Evolutionary conservation across 495 filamentous ascomycete genomes (phyloP).

Genomic region (Penicillium bovifimosum): DNA sequence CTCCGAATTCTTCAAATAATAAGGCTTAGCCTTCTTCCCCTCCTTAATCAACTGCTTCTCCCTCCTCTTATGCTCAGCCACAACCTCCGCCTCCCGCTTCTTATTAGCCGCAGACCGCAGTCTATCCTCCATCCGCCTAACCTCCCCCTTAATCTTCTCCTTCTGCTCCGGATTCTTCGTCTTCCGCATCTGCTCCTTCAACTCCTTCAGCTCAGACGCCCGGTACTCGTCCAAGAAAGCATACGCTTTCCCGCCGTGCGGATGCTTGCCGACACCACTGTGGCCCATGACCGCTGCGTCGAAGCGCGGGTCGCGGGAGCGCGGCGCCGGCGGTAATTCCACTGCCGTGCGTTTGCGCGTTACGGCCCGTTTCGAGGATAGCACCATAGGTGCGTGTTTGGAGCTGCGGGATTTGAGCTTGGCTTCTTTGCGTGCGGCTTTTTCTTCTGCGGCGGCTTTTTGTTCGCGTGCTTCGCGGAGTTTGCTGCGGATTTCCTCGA

Average conservation of each 20-base stretch:
- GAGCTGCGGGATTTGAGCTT: conserved; percentile 52
- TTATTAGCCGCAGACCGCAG: conserved; percentile 62
- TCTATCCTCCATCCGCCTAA: conserved; percentile 63
- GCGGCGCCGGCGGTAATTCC: conserved; percentile 35
- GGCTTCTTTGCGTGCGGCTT: conserved; percentile 35
- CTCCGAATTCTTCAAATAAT: conserved; percentile 85
- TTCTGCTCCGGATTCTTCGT: conserved; percentile 56
- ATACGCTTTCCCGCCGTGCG: conserved; percentile 62
- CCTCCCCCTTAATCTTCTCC: conserved; percentile 60
- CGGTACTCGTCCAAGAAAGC: conserved; percentile 82
- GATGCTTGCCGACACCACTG: conserved; percentile 22
- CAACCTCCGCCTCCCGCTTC: conserved; percentile 58
- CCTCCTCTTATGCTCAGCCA: conserved; percentile 66
- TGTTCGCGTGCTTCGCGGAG: conserved; percentile 36
- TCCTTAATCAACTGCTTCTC: conserved; percentile 79
- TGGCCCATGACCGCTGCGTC: conserved; percentile 48
- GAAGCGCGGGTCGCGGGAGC: conserved; percentile 82
- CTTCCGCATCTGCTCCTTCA: conserved; percentile 60
- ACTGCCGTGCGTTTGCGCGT: conserved; percentile 72
- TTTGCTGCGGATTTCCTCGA: conserved; percentile 35
- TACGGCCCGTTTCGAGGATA: conserved; percentile 76
- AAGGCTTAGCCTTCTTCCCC: conserved; percentile 89
- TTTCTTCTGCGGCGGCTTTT: conserved; percentile 29
- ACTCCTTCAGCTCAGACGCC: conserved; percentile 65
- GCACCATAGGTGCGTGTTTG: conserved; percentile 83